Evolutionary conservation across 2,329 filamentous ascomycete genomes (phyloP).

Genomic region (Epicoccum sorghinum): DNA sequence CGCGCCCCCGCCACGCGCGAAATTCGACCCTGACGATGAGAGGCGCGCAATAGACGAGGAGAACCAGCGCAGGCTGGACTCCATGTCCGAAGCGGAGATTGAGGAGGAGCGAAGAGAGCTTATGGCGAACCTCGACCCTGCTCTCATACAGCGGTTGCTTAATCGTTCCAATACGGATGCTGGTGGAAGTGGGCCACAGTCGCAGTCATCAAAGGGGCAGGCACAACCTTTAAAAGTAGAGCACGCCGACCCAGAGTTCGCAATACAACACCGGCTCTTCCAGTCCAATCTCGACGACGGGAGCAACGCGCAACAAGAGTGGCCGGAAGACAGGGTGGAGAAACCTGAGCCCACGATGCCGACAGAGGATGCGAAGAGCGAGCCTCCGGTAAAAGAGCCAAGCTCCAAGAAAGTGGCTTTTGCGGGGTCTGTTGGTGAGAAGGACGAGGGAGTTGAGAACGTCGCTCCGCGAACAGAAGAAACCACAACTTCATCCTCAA

Average conservation of each 20-base stretch:
- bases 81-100: conserved; percentile 84
- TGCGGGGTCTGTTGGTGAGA: conserved; percentile 16
- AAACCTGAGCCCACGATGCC: background rate
- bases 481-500: conserved; percentile 1
- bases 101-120: conserved; percentile 79
- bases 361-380: background rate
- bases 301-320: conserved; percentile 19
- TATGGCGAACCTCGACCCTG: conserved; percentile 76
- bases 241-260: conserved; percentile 12
- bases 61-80: conserved; percentile 73
- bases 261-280: background rate
- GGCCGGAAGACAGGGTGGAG: conserved; percentile 13
- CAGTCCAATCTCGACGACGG: conserved; percentile 8
- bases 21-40: conserved; percentile 59
- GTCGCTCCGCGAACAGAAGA: background rate
- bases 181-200: conserved; percentile 52
- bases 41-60: conserved; percentile 78
- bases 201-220: conserved; percentile 21
- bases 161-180: conserved; percentile 78
- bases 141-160: conserved; percentile 77
- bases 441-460: conserved; percentile 13
- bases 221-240: background rate
- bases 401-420: conserved; percentile 47
- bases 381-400: conserved; percentile 1
- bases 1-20: conserved; percentile 20